Evolutionary conservation across 345 rosid species (phyloP), one percentile per base, ranked within the genome.

Genomic region (Gynandropsis gynandra): DNA sequence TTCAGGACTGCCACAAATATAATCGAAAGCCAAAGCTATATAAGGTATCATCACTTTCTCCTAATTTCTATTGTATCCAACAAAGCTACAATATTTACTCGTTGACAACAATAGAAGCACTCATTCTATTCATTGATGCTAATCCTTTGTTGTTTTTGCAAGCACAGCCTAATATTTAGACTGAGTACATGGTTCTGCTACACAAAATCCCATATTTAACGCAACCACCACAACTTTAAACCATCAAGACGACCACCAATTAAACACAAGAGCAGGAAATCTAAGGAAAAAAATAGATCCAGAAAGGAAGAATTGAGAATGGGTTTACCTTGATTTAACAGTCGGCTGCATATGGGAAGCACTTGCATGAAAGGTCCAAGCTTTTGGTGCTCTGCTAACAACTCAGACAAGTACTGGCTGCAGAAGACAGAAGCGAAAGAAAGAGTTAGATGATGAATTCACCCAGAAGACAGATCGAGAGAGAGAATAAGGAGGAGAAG

Each of bases 361-460:
- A 92, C 84, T 66, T 81, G 95, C 74, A 79, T 71, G 77, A 92
- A 92, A 68, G 98, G 98, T 55, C 87, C 89, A 62, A 92, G 81
- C 95, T 92, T 92, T 55, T 87, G 95, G 75, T 81, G 95, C 74
- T 92, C 98, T n/a, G 90, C 93, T 50, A 87, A 53, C 67, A 92
- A 73, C 71, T 87, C 96, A 62, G 95, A 45, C 70, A 92, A 69
- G 82, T 85, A 85, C 61, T 79, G 98, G 65, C 76, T 56, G 50
- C 56, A 56, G 47, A 42, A 47, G 56, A 68, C 50, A 70, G n/a
- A n/a, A 78, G 59, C 73, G 72, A 62, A 70, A 67, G 34, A 51
- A 47, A 65, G 50, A 31, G 41, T 9, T 32, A 41, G 20, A 45
- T 36, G 50, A 52, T 29, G 51, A 42, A 15, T 42, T 24, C 4